A percentile compares a stretch with the other conserved stretches of the same genome.
Evolutionary conservation across 257 asterid species (phyloP).

Genomic region (Fraxinus pennsylvanica): DNA sequence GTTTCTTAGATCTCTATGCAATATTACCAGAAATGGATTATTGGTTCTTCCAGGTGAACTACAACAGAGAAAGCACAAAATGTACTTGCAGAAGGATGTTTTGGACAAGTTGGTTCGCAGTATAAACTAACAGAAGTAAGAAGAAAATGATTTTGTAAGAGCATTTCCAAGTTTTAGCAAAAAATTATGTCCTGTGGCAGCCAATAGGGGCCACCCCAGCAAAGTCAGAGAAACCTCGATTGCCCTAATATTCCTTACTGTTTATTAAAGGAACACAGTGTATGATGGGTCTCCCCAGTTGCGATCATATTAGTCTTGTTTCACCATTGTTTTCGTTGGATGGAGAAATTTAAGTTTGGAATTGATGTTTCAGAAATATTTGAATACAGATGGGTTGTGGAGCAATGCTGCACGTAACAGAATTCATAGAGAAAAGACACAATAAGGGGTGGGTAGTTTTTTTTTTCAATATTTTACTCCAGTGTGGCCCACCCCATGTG

Average conservation of each 20-base stretch:
- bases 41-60: background rate
- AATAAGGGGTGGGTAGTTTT: too few relatives aligned
- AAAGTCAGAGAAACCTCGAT: background rate
- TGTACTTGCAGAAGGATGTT: background rate
- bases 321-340: background rate
- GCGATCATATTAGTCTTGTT: background rate
- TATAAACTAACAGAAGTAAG: conserved; percentile 20
- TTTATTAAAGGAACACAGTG: conserved; percentile 20
- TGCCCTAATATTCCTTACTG: conserved; percentile 6
- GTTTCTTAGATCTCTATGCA: background rate
- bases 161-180: conserved; percentile 16
- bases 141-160: conserved; percentile 23
- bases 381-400: too few relatives aligned
- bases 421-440: too few relatives aligned
- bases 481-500: too few relatives aligned
- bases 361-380: too few relatives aligned
- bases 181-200: conserved; percentile 12
- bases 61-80: background rate
- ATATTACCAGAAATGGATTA: conserved; percentile 6
- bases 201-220: conserved; percentile 27
- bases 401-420: too few relatives aligned
- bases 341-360: background rate
- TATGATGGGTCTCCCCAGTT: conserved; percentile 19
- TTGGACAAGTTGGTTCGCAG: background rate
- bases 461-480: too few relatives aligned